Conservation (phyloP, 495 filamentous ascomycete genomes). For the Mytilinidion resinicola region DNA sequence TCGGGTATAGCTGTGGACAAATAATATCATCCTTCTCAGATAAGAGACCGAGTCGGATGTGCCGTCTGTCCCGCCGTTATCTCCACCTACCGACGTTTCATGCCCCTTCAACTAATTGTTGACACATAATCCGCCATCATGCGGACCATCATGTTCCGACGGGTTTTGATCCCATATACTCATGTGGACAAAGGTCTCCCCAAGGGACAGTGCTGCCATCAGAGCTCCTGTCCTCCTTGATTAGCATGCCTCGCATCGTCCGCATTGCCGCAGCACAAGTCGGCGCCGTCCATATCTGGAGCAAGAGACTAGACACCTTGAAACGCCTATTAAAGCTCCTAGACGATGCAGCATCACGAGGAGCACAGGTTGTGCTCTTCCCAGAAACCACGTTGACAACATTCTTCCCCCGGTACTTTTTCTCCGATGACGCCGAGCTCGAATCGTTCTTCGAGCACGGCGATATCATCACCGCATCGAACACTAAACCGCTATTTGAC, state of each 20-base stretch:
- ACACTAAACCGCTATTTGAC: constrained; percentile 42
- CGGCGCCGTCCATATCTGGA: constrained; percentile 11
- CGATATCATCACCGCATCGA: constrained; percentile 35
- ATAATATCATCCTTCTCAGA: too few species aligned
- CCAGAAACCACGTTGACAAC: constrained; percentile 46
- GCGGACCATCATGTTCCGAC: too few species aligned
- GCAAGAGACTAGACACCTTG: constrained; percentile 32
- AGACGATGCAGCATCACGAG: constrained; percentile 33
- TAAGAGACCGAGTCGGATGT: too few species aligned
- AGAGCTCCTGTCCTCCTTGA: too few species aligned
- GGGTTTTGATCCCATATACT: too few species aligned
- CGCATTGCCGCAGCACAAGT: constrained; percentile 17
- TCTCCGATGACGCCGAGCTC: constrained; percentile 37
- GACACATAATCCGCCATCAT: too few species aligned
- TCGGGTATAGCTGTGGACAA: too few species aligned
- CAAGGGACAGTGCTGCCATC: too few species aligned
- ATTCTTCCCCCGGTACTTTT: constrained; percentile 46
- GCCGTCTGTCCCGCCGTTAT: too few species aligned
- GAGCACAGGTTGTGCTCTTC: constrained; percentile 42
- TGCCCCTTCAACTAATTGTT: too few species aligned
- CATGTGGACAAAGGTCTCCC: too few species aligned
- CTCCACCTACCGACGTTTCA: too few species aligned
- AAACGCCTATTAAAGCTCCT: constrained; percentile 41
- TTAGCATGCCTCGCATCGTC: constrained; percentile 13
- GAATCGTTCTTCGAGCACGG: constrained; percentile 43